Evolutionary conservation across 441 rosid species (phyloP).

Genomic region (Kokia cookei): DNA sequence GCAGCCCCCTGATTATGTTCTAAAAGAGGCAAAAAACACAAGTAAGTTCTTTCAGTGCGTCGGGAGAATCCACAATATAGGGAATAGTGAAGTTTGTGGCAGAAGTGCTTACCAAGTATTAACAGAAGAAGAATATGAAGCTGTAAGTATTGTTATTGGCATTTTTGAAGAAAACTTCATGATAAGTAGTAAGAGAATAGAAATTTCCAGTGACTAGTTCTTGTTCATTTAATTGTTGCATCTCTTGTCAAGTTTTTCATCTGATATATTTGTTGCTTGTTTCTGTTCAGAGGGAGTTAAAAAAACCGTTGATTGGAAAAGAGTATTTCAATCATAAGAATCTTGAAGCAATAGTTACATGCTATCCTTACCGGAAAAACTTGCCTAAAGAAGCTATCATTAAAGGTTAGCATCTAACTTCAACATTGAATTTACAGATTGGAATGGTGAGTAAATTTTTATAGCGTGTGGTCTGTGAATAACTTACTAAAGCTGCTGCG

Average conservation of each 20-base stretch:
- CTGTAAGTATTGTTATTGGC: conserved; percentile 52
- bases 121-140: conserved; percentile 87
- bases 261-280: conserved; percentile 13
- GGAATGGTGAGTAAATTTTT: neutral
- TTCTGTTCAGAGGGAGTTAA: conserved; percentile 77
- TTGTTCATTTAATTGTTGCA: neutral
- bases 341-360: conserved; percentile 85
- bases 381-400: conserved; percentile 67
- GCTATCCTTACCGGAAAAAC: conserved; percentile 85
- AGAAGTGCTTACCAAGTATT: conserved; percentile 72
- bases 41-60: conserved; percentile 88
- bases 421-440: neutral
- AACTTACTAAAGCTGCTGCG: conserved; percentile 7
- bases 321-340: conserved; percentile 90
- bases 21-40: conserved; percentile 89
- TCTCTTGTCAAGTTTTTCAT: conserved; percentile 8
- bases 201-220: neutral
- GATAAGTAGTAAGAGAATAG: neutral
- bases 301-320: conserved; percentile 84
- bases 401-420: conserved; percentile 53
- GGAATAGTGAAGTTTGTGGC: conserved; percentile 49
- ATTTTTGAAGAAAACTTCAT: conserved; percentile 1
- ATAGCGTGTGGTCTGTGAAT: conserved; percentile 4
- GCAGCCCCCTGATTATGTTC: conserved; percentile 95
- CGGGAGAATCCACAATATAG: conserved; percentile 67